Conservation (phyloP, 1,284 basidiomycete species). For the Leucoagaricus sp. region DNA sequence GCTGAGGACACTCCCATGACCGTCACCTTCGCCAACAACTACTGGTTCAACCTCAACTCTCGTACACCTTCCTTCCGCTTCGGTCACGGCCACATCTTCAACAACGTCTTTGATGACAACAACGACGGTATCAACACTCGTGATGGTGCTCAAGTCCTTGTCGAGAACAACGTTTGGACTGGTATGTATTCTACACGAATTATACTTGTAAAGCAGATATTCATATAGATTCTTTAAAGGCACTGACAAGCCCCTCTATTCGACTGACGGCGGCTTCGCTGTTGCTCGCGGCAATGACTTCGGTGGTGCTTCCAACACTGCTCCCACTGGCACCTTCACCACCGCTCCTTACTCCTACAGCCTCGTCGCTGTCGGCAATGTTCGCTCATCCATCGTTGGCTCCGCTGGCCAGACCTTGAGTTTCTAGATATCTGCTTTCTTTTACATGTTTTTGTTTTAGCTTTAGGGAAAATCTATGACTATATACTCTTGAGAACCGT, state of each 20-base stretch:
- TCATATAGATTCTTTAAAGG: conserved; percentile 36
- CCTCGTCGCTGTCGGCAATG: conserved; percentile 30
- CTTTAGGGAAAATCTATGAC: too few species aligned
- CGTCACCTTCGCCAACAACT: conserved; percentile 42
- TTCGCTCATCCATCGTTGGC: conserved; percentile 32
- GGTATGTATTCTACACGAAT: background rate
- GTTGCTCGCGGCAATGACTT: conserved; percentile 29
- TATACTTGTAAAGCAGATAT: background rate
- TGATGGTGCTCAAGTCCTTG: conserved; percentile 32
- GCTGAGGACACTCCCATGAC: conserved; percentile 34
- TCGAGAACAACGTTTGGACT: conserved; percentile 22
- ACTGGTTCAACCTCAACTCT: conserved; percentile 40
- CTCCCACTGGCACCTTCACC: conserved; percentile 37
- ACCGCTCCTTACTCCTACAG: conserved; percentile 38
- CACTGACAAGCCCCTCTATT: conserved; percentile 41
- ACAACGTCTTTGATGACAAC: conserved; percentile 46
- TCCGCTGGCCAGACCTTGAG: conserved; percentile 40
- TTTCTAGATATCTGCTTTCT: conserved; percentile 32
- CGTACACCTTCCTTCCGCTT: conserved; percentile 45
- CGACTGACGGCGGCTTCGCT: conserved; percentile 44
- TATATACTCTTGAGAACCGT: too few species aligned
- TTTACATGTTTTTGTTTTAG: too few species aligned
- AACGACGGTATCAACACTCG: conserved; percentile 52
- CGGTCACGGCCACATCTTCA: conserved; percentile 48
- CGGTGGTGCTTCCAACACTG: conserved; percentile 34